Conservation (phyloP, 129 eudicot species). For the Arctium minus region DNA sequence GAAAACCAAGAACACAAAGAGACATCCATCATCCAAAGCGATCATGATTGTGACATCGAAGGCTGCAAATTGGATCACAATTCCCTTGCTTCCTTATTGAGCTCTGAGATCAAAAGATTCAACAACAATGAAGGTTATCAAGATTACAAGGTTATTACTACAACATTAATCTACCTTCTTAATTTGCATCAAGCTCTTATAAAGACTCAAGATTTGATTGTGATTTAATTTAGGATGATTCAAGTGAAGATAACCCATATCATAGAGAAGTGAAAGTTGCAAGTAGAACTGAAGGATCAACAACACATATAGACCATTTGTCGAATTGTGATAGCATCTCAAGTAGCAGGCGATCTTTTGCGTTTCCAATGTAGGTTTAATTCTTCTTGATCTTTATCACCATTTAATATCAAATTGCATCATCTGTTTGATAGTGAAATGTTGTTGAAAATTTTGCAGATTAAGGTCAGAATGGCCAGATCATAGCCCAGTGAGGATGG, state of each 20-base stretch:
- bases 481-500: conserved; percentile 49
- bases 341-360: conserved; percentile 48
- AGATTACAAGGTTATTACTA: conserved; percentile 13
- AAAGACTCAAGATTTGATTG: not conserved
- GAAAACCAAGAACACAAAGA: conserved; percentile 1
- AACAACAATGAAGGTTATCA: conserved; percentile 14
- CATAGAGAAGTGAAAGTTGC: not conserved
- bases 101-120: conserved; percentile 10
- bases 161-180: not conserved
- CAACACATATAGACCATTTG: not conserved
- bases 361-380: conserved; percentile 42
- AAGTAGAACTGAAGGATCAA: not conserved
- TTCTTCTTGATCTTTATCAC: not conserved
- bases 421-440: not conserved
- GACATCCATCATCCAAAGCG: not conserved
- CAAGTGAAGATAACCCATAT: not conserved
- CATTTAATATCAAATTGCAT: not conserved
- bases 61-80: conserved; percentile 27
- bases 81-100: conserved; percentile 19
- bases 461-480: conserved; percentile 29
- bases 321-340: conserved; percentile 24
- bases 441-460: conserved; percentile 17
- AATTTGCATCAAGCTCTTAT: not conserved
- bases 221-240: conserved; percentile 4
- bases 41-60: conserved; percentile 12